Evolutionary conservation across 306 rosid genomes (phyloP), one percentile per base, ranked within the genome.

Genomic region (Elaeagnus macrophylla): DNA sequence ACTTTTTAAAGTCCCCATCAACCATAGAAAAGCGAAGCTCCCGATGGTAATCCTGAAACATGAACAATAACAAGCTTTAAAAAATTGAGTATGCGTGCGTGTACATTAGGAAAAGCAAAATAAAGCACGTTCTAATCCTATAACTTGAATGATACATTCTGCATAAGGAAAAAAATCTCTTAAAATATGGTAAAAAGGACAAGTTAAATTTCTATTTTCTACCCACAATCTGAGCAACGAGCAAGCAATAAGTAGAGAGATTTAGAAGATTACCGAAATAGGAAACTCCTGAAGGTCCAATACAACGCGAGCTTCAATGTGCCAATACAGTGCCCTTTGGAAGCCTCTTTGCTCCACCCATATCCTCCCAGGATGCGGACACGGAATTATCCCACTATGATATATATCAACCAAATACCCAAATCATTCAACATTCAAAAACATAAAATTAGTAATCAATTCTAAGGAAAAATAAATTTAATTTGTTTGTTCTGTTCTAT

Each of bases 291-390:
- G 94, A 79, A 83, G 97, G 68, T 90, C 95, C 88, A 90, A 81
- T 0, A 90, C 97, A 64, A 86, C 97, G 12, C 94, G 89, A 56
- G 97, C 97, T 84, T 91, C 97, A 35, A 91, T 86, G 51, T 86
- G 97, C 97, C 97, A 91, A 78, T 91, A 91, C 74, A 91, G 62
- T 25, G 93, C 94, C 72, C 95, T 79, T 68, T 91, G 88, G 61
- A 86, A 69, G 40, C 95, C 97, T 72, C 95, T 86, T 74, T 90
- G 97, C 60, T 90, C 97, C 65, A 90, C 57, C 94, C 97, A 91
- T 68, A 84, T 80, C 64, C 96, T 67, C 7, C 91, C 95, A 0
- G 94, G 94, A 74, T 72, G 79, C 9, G 97, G 97, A 59, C 97
- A 91, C 50, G 94, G 85, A 68, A 91, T 82, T 71, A 78, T 65